Evolutionary conservation across 169 alveolate genomes (phyloP), one percentile per base, ranked within the genome.

Genomic region (Plasmodium sp.): DNA sequence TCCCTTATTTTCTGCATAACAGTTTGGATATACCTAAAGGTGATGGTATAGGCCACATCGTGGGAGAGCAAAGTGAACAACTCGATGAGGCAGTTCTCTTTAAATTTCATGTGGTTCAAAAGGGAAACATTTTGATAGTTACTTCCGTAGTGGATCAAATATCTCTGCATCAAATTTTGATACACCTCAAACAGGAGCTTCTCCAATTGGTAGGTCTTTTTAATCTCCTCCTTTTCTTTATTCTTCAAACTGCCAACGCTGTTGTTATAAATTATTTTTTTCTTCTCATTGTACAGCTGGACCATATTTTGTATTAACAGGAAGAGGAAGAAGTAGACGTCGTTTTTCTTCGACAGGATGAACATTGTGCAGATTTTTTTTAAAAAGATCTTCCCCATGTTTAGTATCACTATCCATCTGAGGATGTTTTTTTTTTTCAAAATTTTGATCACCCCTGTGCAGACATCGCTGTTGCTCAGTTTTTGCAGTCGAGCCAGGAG

Each of bases 31-130:
- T 91, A 91, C 31, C 95, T 45, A 27, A 91, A 91, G 10, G 72
- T 84, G 45, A 91, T 67, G 5, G 80, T 72, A 73, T 81, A 91
- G 3, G 91, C 92, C 27, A 91, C 92, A 33, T 91, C 95, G 56
- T 91, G 84, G 36, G 95, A 82, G 73, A 91, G 45, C 33, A 71
- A 72, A 1, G 92, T 71, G 58, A 91, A 91, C 84, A 91, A 81
- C 74, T 91, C 95, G n/a, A 82, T 18, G 14, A 91, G 67, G 75
- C 95, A 91, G 16, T 91, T 91, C 58, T 91, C 95, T 73, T 91
- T 91, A 91, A 91, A 91, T 67, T 80, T 48, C 56, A 81, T 91
- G 56, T 81, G 81, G 34, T 41, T 81, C 31, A 27, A 34, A 81
- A 81, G 45, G 45, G 16, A 10, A 2, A 81, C 41, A 56, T 81